Evolutionary conservation across 2,329 filamentous ascomycete species (phyloP).

Genomic region (Cyphellophora europaea): DNA sequence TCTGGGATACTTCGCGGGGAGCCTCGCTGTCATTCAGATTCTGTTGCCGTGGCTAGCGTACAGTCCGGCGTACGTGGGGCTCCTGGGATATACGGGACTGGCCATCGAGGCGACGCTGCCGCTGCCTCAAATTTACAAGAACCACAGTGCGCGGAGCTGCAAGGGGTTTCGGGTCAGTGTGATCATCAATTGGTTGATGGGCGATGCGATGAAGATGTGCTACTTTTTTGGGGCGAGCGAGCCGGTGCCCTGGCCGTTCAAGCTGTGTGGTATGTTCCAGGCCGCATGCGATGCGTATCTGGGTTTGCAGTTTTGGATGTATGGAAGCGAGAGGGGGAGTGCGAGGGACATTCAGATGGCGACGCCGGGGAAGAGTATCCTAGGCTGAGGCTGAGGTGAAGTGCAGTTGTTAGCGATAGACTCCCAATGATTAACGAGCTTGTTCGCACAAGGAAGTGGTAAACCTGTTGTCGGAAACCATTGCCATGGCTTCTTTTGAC

Average conservation of each 20-base stretch:
- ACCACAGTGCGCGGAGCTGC: conserved; percentile 38
- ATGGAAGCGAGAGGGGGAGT: conserved; percentile 23
- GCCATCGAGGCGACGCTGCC: conserved; percentile 39
- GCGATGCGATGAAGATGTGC: conserved; percentile 41
- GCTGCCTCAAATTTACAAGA: conserved; percentile 37
- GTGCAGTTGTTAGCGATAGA: no score
- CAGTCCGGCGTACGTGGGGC: conserved; percentile 31
- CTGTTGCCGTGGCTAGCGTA: conserved; percentile 39
- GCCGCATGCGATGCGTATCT: conserved; percentile 38
- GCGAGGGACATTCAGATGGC: conserved; percentile 10
- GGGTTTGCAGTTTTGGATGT: conserved; percentile 39
- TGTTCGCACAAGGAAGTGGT: no score
- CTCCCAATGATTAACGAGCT: no score
- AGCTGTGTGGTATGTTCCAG: conserved; percentile 39
- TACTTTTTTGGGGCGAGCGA: conserved; percentile 38
- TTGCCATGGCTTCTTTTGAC: no score
- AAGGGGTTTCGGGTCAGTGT: conserved; percentile 41
- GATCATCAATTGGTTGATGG: conserved; percentile 37
- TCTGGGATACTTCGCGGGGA: conserved; percentile 19
- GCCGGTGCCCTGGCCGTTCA: conserved; percentile 38
- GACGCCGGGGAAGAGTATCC: conserved; percentile 8
- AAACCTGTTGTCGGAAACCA: no score
- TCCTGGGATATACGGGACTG: conserved; percentile 36
- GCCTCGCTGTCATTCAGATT: conserved; percentile 43
- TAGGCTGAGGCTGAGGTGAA: no score